phyloP scores from a whole-genome alignment of 495 filamentous ascomycete species.

The Talaromyces thailandensis region DNA sequence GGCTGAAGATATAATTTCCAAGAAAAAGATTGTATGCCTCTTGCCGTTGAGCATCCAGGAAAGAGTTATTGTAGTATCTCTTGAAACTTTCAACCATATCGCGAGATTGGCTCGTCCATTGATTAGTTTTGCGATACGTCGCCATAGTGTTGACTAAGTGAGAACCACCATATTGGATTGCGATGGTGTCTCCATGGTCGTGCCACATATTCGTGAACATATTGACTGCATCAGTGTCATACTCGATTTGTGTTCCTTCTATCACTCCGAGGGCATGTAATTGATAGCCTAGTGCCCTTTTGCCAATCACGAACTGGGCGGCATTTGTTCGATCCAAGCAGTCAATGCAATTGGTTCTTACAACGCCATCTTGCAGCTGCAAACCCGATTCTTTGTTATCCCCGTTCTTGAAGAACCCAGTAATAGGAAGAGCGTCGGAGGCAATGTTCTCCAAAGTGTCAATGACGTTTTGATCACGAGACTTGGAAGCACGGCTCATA shows the following conservation, averaged over 20 bases:
- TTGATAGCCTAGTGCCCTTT: constrained; percentile 84
- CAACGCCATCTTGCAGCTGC: constrained; percentile 82
- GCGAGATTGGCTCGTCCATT: constrained; percentile 93
- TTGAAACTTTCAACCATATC: constrained; percentile 99
- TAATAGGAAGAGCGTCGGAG: constrained; percentile 72
- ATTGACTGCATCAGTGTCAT: constrained; percentile 92
- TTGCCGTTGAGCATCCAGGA: constrained; percentile 90
- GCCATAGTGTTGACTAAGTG: constrained; percentile 99
- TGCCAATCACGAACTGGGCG: constrained; percentile 97
- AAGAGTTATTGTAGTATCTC: constrained; percentile 97
- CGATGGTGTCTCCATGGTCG: constrained; percentile 94
- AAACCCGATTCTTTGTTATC: constrained; percentile 52
- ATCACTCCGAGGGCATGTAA: constrained; percentile 89
- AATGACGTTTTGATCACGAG: constrained; percentile 93
- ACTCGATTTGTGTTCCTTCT: constrained; percentile 67
- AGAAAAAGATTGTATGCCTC: constrained; percentile 98
- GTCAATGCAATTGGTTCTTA: constrained; percentile 95
- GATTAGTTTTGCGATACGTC: constrained; percentile 96
- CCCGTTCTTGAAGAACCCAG: constrained; percentile 93
- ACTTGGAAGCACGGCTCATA: constrained; percentile 94
- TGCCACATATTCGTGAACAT: constrained; percentile 94
- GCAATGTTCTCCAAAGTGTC: constrained; percentile 81
- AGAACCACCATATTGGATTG: constrained; percentile 94
- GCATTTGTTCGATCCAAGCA: constrained; percentile 96
- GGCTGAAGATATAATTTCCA: constrained; percentile 86